Base-by-base conservation (phyloP, 2,329 filamentous ascomycete genomes). In the Hypoxylon sp. region DNA sequence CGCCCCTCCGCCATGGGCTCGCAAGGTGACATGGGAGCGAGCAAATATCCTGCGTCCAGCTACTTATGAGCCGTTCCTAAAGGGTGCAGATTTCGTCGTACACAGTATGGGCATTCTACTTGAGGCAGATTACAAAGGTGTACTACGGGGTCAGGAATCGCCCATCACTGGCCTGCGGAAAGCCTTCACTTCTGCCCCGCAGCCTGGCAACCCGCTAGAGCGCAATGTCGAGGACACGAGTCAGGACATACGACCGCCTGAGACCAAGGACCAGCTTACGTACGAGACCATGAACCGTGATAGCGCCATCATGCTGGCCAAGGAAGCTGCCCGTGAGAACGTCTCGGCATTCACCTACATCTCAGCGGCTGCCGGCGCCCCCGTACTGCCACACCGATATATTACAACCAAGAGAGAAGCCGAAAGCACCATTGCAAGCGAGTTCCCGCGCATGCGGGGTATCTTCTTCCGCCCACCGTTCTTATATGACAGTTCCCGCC, bases 261-360 rank as follows among this genome's bases (percentile, higher is more conserved):
- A 92, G 77, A 85, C 82, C 46, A 88, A 89, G 71, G 89, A 89
- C 24, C 91, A 96, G 79, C 84, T 97, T 73, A 97, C 95, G 16
- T 99, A 99, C 81, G 96, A 98, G 82, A 85, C 93, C 65, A 97
- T 99, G 93, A 99, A 99, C 81, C 87, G 96, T 61, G 95, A 98
- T 80, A 88, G 83, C 81, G 95, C 95, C 49, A 88, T 98, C 65
- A 86, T 90, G 57, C 85, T 97, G 12, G 96, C 95, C 12, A 88
- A 90, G 74, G 92, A 95, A 76, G 89, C 93, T 1, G 84, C 85
- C 24, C 81, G 81, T 32, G 87, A 88, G 64, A 84, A 87, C 33
- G 89, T 90, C 12, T 80, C 84, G 16, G 87, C 89, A 0, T 97
- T 97, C 76, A 88, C 91, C 64, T 98, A 93, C 82, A 90, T 99